Base-by-base conservation (phyloP, 495 filamentous ascomycete genomes). In the Pyrenula aspistea region DNA sequence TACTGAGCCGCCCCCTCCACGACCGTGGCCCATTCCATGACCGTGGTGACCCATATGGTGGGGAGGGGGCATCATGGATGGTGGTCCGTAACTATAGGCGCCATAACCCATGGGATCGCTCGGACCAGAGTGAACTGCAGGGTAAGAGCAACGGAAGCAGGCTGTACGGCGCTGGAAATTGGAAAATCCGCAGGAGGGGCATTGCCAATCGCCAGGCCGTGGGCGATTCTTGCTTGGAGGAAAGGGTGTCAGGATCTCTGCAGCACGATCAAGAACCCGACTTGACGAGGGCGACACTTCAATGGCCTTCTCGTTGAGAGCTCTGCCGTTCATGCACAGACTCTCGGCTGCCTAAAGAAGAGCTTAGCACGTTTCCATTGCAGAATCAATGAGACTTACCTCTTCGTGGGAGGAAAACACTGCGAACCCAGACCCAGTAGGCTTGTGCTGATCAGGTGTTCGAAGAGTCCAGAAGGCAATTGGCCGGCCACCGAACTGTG, bases 391-490 rank as follows among this genome's bases (percentile, higher is more conserved):
- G 50, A 60, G 60, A 75, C 87, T 74, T 76, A 96, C 92, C 88
- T 98, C 93, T 81, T 98, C 93, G 63, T 98, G 93, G 24, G 92
- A 96, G 54, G 93, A 96, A 67, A 98, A 98, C 25, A 97, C 91
- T 21, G 92, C 93, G 69, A 98, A 98, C 22, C 93, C 93, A 49
- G 91, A 91, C 20, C 93, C 93, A 8, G 92, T 97, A 20, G 93
- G 93, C 76, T 98, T 98, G 73, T 96, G 92, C 70, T 97, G 93
- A 69, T 98, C 93, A 11, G 93, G 93, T 21, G 93, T 97, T 49
- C 93, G 89, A 54, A 98, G 77, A 20, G 93, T 98, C 92, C 92
- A 98, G 72, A 98, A 98, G 21, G 92, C 92, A 74, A 97, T 97
- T n/a, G 93, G 93, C 19, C 93, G 87, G 49, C 93, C 93, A 56